Percentiles rank a stretch among this genome's conserved stretches.
These are phyloP conservation scores for Zygosaccharomyces sapae DNA, from an alignment of 1,139 yeast species.

Conservation along the genomic window DNA sequence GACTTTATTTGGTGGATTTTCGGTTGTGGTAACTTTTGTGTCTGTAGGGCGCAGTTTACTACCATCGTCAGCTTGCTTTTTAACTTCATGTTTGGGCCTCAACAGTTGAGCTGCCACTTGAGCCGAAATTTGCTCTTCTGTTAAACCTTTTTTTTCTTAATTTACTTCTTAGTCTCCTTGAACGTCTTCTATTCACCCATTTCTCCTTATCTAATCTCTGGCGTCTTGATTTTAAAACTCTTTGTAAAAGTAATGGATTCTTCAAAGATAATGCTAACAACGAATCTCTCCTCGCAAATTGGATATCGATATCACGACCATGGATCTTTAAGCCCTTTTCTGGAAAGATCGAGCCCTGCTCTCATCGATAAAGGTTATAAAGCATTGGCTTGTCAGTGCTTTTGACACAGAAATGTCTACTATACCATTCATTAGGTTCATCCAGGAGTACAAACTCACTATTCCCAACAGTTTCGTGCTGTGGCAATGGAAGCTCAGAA, in stretches of 20 bases:
- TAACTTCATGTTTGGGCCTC: constrained; percentile 6
- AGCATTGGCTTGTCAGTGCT: constrained; percentile 80
- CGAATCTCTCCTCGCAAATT: constrained; percentile 41
- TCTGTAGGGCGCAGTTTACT: constrained; percentile 2
- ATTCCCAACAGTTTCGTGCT: constrained; percentile 8
- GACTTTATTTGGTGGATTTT: constrained; percentile 61
- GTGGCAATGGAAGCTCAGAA: constrained; percentile 18
- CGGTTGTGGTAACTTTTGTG: constrained; percentile 27
- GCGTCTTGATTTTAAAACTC: constrained; percentile 18
- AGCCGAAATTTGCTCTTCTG: constrained; percentile 16
- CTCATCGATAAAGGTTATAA: constrained; percentile 54
- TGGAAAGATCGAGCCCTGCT: constrained; percentile 51
- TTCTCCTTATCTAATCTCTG: constrained; percentile 20
- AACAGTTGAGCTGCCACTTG: constrained; percentile 4
- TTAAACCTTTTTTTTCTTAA: constrained; percentile 24
- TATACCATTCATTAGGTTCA: constrained; percentile 46
- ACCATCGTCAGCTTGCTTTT: background rate
- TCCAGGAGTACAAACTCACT: constrained; percentile 17
- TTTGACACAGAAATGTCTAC: constrained; percentile 23
- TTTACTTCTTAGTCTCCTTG: constrained; percentile 26
- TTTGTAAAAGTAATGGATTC: constrained; percentile 21
- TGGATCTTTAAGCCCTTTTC: constrained; percentile 41
- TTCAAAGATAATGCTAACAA: constrained; percentile 20
- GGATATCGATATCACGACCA: constrained; percentile 50
- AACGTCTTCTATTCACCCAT: constrained; percentile 25